phyloP scores from a whole-genome alignment of 805 yeast genomes.

The Kodamaea sagamina region DNA sequence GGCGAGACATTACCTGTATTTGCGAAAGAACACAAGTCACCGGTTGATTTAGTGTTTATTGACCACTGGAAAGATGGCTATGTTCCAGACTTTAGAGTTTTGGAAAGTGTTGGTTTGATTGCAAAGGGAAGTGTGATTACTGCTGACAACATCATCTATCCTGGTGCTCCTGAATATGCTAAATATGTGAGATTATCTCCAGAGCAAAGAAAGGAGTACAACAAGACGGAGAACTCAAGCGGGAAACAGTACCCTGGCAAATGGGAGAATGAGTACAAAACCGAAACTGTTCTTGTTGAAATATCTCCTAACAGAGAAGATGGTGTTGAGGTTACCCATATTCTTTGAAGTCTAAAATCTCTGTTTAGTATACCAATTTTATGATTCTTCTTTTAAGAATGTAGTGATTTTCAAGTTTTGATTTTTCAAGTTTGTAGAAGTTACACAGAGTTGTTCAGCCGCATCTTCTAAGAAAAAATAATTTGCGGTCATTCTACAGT shows the following conservation, averaged over 20 bases:
- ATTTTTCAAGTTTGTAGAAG: too few species aligned
- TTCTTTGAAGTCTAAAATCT: background rate
- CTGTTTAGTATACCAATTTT: background rate
- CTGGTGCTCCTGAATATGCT: constrained; percentile 44
- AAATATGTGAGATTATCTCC: constrained; percentile 42
- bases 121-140: constrained; percentile 40
- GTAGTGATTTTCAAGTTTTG: too few species aligned
- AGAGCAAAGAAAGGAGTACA: constrained; percentile 34
- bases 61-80: constrained; percentile 43
- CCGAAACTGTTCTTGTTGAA: constrained; percentile 25
- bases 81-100: constrained; percentile 43
- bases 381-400: too few species aligned
- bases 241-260: constrained; percentile 35
- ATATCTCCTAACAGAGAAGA: constrained; percentile 20
- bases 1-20: constrained; percentile 28
- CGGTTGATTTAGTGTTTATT: constrained; percentile 40
- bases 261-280: constrained; percentile 45
- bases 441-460: too few species aligned
- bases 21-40: constrained; percentile 18
- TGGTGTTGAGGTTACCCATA: constrained; percentile 34
- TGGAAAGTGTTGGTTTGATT: constrained; percentile 42
- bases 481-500: background rate
- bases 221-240: constrained; percentile 27
- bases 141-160: constrained; percentile 39
- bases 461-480: too few species aligned